Conservation (phyloP, 768 basidiomycete species). For the Leccinellum luteum region DNA sequence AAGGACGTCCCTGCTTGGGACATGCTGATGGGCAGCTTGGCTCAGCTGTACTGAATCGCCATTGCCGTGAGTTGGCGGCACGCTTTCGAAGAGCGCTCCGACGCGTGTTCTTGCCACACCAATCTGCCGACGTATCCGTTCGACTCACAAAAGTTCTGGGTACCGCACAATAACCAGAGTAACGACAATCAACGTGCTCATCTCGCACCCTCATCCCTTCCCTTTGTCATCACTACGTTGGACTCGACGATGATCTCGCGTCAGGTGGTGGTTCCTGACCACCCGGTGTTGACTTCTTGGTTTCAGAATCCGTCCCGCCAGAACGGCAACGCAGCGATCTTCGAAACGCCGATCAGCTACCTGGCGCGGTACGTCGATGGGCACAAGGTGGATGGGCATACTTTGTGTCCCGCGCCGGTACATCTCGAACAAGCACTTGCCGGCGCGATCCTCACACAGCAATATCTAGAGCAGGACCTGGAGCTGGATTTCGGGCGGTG, state of each 20-base stretch:
- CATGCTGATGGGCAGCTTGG: slow-evolving; percentile 45
- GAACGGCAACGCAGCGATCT: slow-evolving; percentile 41
- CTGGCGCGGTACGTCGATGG: slow-evolving; percentile 49
- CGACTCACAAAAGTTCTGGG: slow-evolving; percentile 54
- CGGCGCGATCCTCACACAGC: slow-evolving; percentile 38
- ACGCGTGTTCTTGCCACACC: slow-evolving; percentile 35
- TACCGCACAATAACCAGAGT: slow-evolving; percentile 39
- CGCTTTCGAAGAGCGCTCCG: slow-evolving; percentile 46
- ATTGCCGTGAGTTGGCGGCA: slow-evolving; percentile 51
- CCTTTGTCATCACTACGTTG: not conserved
- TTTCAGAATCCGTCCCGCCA: slow-evolving; percentile 38
- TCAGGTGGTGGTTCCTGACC: slow-evolving; percentile 19
- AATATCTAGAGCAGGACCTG: slow-evolving; percentile 32
- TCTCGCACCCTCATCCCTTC: not conserved
- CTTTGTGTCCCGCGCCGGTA: slow-evolving; percentile 65
- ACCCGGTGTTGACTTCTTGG: slow-evolving; percentile 41
- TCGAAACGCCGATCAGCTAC: slow-evolving; percentile 49
- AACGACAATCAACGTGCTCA: not conserved
- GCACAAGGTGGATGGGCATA: slow-evolving; percentile 53
- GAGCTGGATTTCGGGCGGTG: slow-evolving; percentile 32
- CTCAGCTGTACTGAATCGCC: slow-evolving; percentile 45
- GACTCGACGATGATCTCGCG: slow-evolving; percentile 1
- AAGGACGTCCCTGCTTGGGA: slow-evolving; percentile 44
- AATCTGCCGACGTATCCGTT: slow-evolving; percentile 68
- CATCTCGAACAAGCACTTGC: slow-evolving; percentile 57